Conservation (phyloP, 2,329 filamentous ascomycete species). For the Aspergillus sergii region DNA sequence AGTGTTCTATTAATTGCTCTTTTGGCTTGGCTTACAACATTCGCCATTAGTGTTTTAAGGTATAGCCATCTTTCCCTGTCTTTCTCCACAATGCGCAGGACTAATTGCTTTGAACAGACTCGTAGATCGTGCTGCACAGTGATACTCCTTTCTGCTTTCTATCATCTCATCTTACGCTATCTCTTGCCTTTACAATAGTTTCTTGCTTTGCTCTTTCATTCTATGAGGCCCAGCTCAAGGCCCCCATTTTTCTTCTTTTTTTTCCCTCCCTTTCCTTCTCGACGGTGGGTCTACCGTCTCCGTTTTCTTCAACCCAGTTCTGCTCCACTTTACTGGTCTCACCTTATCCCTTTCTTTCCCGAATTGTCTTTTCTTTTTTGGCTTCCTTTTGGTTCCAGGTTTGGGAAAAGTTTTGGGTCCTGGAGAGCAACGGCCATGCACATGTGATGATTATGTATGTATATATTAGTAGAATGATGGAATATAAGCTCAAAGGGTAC, state of each 20-base stretch:
- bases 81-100: conserved; percentile 4
- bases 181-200: not conserved
- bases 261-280: not conserved
- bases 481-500: not conserved
- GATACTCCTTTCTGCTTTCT: not conserved
- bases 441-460: conserved; percentile 19
- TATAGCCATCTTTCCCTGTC: conserved; percentile 26
- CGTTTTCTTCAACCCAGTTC: not conserved
- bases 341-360: not conserved
- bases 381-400: not conserved
- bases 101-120: conserved; percentile 38
- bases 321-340: not conserved
- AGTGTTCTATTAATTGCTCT: conserved; percentile 79
- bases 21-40: conserved; percentile 87
- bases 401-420: conserved; percentile 1
- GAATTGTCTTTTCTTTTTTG: not conserved
- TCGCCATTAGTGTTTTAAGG: conserved; percentile 81
- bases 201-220: not conserved
- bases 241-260: not conserved
- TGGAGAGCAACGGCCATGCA: conserved; percentile 16
- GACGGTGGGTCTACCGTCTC: not conserved
- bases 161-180: not conserved
- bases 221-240: not conserved
- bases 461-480: conserved; percentile 1
- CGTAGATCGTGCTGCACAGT: conserved; percentile 38